Conservation (phyloP, 2,329 filamentous ascomycete species). For the Cryoendolithus antarcticus region DNA sequence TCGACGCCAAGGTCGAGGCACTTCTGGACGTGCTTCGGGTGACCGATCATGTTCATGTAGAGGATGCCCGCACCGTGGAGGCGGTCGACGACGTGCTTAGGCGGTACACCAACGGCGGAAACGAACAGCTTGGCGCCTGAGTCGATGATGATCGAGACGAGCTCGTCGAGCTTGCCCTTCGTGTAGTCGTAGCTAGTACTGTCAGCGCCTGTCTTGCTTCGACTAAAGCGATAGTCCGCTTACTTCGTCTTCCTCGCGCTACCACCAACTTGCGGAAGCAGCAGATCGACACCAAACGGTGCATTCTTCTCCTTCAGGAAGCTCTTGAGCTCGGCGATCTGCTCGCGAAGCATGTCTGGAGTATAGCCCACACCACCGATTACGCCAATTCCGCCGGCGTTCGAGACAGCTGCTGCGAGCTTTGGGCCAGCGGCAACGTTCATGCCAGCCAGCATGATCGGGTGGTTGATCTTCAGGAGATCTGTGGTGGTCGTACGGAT, state of each 20-base stretch:
- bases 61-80: conserved; percentile 78
- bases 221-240: conserved; percentile 7
- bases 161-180: conserved; percentile 89
- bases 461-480: conserved; percentile 96
- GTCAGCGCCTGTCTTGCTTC: conserved; percentile 4
- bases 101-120: conserved; percentile 87
- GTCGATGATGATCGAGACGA: conserved; percentile 86
- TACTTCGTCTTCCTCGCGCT: conserved; percentile 90
- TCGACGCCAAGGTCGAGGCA: conserved; percentile 84
- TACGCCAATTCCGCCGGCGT: conserved; percentile 91
- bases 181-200: conserved; percentile 87
- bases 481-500: conserved; percentile 88
- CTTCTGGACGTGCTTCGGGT: conserved; percentile 98
- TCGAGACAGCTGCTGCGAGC: conserved; percentile 91
- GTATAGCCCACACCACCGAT: conserved; percentile 94
- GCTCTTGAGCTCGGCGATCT: conserved; percentile 87
- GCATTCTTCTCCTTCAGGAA: conserved; percentile 81
- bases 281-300: conserved; percentile 86
- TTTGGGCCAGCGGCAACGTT: conserved; percentile 96
- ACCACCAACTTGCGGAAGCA: conserved; percentile 89
- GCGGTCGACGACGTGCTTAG: conserved; percentile 75
- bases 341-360: conserved; percentile 90
- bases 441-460: conserved; percentile 92
- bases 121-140: conserved; percentile 88
- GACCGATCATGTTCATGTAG: conserved; percentile 99